Conservation (phyloP, 2,329 filamentous ascomycete species). For the Stemphylium vesicarium region DNA sequence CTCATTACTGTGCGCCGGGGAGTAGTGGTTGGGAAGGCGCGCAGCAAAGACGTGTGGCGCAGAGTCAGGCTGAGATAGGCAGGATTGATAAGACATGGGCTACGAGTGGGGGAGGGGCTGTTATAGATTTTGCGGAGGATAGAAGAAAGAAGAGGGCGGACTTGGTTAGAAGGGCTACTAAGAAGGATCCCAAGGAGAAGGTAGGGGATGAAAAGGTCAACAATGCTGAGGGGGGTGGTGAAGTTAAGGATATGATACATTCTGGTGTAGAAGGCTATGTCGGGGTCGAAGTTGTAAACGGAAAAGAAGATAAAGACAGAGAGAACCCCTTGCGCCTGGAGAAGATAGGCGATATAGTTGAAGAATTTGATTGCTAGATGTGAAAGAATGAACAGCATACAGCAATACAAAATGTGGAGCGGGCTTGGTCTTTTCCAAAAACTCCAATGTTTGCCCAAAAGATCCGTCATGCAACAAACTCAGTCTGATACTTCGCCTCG, state of each 20-base stretch:
- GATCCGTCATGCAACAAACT: no score
- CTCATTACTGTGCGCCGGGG: not conserved
- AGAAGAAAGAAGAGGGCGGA: not conserved
- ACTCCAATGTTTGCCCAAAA: no score
- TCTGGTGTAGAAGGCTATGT: no score
- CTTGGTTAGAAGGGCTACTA: not conserved
- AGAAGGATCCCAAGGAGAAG: not conserved
- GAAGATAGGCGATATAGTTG: no score
- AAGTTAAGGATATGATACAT: no score
- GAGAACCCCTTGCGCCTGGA: no score
- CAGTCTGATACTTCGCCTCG: not conserved
- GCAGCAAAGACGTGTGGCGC: not conserved
- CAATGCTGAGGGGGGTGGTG: not conserved
- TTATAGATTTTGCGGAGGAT: not conserved
- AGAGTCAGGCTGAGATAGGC: not conserved
- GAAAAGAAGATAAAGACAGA: no score
- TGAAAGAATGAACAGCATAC: no score
- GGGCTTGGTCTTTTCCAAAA: no score
- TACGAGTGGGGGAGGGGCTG: not conserved
- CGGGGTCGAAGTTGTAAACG: no score
- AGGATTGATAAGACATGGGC: conserved; percentile 2
- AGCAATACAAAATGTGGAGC: not conserved
- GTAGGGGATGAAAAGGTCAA: not conserved
- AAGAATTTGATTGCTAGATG: no score
- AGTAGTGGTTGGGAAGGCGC: not conserved